A percentile compares a stretch with the other conserved stretches of the same genome.
Evolutionary conservation across 345 rosid genomes (phyloP).

Genomic region (Eucalyptus marginata): DNA sequence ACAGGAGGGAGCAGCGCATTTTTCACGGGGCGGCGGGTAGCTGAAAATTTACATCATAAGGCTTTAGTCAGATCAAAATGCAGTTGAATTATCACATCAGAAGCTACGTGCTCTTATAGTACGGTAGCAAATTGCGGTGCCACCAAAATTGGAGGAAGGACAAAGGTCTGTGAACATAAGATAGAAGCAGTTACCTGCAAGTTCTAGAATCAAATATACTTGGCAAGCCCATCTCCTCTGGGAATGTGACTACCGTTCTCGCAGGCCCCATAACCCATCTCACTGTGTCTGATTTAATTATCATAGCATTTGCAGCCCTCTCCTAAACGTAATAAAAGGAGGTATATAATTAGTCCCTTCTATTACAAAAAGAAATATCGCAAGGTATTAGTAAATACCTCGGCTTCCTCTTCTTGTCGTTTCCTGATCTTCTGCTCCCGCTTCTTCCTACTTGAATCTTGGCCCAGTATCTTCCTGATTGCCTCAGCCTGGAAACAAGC

Average conservation of each 20-base stretch:
- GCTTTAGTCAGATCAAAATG: background rate
- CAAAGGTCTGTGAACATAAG: background rate
- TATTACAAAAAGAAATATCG: background rate
- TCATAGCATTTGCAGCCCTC: conserved; percentile 56
- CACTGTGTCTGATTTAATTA: conserved; percentile 31
- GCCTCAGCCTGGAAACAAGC: conserved; percentile 63
- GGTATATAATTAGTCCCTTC: background rate
- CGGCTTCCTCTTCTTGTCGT: conserved; percentile 81
- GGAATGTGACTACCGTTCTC: conserved; percentile 72
- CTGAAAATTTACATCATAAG: conserved; percentile 12
- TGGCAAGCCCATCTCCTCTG: conserved; percentile 72
- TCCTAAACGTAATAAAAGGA: conserved; percentile 25
- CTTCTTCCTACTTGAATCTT: conserved; percentile 85
- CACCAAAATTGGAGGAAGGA: background rate
- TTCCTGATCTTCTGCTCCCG: conserved; percentile 70
- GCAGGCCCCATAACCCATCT: conserved; percentile 59
- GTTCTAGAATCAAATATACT: conserved; percentile 60
- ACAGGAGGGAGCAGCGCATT: conserved; percentile 76
- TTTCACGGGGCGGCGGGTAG: conserved; percentile 88
- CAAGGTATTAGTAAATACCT: conserved; percentile 22
- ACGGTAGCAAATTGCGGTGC: background rate
- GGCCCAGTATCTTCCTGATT: conserved; percentile 88
- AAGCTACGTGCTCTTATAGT: background rate
- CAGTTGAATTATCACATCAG: background rate
- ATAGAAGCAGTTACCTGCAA: conserved; percentile 16